Evolutionary conservation across 306 rosid genomes (phyloP).

Genomic region (Sesbania bispinosa): DNA sequence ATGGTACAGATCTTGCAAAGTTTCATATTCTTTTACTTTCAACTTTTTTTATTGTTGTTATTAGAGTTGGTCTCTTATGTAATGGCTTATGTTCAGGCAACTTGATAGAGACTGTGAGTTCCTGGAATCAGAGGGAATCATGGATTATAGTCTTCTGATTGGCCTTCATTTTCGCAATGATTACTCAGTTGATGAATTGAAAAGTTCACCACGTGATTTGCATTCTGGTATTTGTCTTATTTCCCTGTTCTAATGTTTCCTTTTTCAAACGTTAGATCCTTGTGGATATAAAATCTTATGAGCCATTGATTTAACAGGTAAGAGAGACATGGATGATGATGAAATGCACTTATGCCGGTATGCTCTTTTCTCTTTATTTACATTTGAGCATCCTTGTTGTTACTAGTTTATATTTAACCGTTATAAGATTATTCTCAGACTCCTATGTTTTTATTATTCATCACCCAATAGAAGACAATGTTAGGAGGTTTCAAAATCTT

Average conservation of each 20-base stretch:
- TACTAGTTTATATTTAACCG: background rate
- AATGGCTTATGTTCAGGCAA: constrained; percentile 47
- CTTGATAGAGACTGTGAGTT: constrained; percentile 57
- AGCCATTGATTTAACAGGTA: too few species aligned
- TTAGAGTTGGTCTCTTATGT: constrained; percentile 8
- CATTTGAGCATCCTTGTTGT: background rate
- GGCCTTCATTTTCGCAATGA: constrained; percentile 55
- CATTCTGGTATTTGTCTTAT: too few species aligned
- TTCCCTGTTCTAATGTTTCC: too few species aligned
- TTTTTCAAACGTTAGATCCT: too few species aligned
- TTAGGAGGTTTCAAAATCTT: constrained; percentile 10
- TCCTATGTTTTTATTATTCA: background rate
- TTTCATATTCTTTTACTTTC: background rate
- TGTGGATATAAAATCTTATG: too few species aligned
- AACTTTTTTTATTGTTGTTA: background rate
- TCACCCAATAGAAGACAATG: background rate
- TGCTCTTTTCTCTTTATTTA: background rate
- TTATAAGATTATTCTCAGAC: background rate
- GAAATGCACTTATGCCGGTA: constrained; percentile 43
- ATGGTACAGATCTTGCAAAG: constrained; percentile 27
- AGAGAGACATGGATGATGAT: constrained; percentile 32
- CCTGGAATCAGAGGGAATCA: constrained; percentile 56
- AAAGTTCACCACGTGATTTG: too few species aligned
- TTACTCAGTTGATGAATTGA: constrained; percentile 37
- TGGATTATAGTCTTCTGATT: constrained; percentile 62